Evolutionary conservation across 2,329 filamentous ascomycete genomes (phyloP).

Genomic region (Dissoconium aciculare): DNA sequence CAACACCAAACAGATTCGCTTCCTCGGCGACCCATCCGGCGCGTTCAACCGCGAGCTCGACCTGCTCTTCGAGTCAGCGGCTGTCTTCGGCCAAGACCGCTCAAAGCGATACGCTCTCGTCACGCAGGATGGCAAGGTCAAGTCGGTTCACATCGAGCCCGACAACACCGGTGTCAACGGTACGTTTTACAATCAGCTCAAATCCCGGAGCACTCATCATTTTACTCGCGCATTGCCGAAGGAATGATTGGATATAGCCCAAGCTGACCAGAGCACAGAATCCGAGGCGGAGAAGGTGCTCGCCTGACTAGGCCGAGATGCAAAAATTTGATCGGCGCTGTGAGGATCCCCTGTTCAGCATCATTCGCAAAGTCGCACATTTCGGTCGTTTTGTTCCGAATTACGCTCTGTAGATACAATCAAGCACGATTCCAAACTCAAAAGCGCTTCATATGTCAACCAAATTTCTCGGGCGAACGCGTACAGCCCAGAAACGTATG

Average conservation of each 20-base stretch:
- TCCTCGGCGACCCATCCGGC: constrained; percentile 67
- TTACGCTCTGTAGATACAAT: no score
- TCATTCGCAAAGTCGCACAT: no score
- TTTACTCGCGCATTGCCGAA: no score
- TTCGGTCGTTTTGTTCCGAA: no score
- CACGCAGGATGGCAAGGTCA: constrained; percentile 72
- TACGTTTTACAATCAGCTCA: constrained; percentile 34
- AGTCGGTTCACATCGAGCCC: constrained; percentile 66
- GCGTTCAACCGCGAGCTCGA: constrained; percentile 74
- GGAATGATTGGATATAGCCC: neutral
- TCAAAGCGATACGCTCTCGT: constrained; percentile 81
- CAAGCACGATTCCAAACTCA: no score
- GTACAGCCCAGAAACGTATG: no score
- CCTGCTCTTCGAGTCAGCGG: constrained; percentile 61
- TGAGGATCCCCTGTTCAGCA: no score
- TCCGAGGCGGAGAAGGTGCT: constrained; percentile 11
- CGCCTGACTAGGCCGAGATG: no score
- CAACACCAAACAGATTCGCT: constrained; percentile 54
- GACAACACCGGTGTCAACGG: constrained; percentile 73
- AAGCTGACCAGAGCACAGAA: constrained; percentile 4
- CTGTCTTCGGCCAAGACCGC: constrained; percentile 67
- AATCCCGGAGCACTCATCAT: no score
- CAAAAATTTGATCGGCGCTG: no score
- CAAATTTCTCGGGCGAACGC: no score
- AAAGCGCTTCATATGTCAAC: no score